Evolutionary conservation across 2,329 filamentous ascomycete genomes (phyloP).

Genomic region (Chaetothyriales sp.): DNA sequence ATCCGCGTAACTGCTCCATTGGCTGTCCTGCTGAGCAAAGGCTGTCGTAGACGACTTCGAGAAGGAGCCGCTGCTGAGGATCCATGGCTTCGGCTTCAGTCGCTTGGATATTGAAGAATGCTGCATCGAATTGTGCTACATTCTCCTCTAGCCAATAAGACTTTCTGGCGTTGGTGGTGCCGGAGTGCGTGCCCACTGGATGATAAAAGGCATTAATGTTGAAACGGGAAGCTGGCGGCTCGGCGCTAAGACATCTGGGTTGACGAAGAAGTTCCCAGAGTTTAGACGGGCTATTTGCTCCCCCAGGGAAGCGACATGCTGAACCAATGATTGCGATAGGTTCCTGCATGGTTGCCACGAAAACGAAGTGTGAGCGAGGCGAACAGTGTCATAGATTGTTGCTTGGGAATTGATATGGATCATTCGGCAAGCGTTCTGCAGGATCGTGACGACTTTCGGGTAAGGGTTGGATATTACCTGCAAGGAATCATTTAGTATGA

Average conservation of each 20-base stretch:
- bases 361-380: not conserved
- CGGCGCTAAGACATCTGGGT: constrained; percentile 3
- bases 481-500: too few species aligned
- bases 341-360: not conserved
- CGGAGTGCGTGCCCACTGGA: constrained; percentile 3
- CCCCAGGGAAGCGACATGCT: constrained; percentile 17
- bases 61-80: constrained; percentile 22
- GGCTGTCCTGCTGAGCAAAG: constrained; percentile 19
- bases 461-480: too few species aligned
- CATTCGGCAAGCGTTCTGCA: not conserved
- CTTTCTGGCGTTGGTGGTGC: not conserved
- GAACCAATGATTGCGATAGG: constrained; percentile 21
- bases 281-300: constrained; percentile 11
- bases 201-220: constrained; percentile 19
- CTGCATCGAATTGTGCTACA: constrained; percentile 20
- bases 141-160: constrained; percentile 19
- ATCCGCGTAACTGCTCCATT: constrained; percentile 19
- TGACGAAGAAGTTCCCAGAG: constrained; percentile 18
- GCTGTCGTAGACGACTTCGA: constrained; percentile 21
- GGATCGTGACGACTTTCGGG: not conserved
- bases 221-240: constrained; percentile 17
- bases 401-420: not conserved
- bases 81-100: constrained; percentile 21
- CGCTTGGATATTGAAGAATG: constrained; percentile 22
- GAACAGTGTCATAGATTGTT: not conserved